Evolutionary conservation across 2,329 filamentous ascomycete species (phyloP).

Genomic region (Cordyceps sp.): DNA sequence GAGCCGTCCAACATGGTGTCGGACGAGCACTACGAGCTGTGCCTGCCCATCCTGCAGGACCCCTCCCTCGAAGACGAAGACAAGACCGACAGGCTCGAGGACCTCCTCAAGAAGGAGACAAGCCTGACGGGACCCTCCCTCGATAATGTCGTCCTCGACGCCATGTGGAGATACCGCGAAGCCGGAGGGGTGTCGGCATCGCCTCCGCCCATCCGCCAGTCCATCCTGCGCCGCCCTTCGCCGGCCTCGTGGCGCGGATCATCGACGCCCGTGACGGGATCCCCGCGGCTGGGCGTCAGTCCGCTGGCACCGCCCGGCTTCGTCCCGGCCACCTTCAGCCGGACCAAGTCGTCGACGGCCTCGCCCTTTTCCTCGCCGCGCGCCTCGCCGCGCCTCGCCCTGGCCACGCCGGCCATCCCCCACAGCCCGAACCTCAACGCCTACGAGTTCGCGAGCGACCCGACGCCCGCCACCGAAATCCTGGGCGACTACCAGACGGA

Average conservation of each 20-base stretch:
- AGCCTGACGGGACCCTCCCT: slow-evolving; percentile 57
- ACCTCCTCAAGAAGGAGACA: slow-evolving; percentile 66
- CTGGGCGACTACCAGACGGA: slow-evolving; percentile 86
- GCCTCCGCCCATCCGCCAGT: slow-evolving; percentile 74
- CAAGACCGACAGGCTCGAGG: slow-evolving; percentile 82
- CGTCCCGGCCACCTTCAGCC: slow-evolving; percentile 55
- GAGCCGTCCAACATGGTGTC: slow-evolving; percentile 60
- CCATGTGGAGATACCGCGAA: slow-evolving; percentile 72
- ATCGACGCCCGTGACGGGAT: slow-evolving; percentile 66
- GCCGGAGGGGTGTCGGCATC: slow-evolving; percentile 48
- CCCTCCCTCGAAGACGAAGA: slow-evolving; percentile 77
- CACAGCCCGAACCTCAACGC: slow-evolving; percentile 89
- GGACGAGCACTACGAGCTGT: slow-evolving; percentile 83
- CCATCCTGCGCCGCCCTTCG: slow-evolving; percentile 76
- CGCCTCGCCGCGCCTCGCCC: slow-evolving; percentile 77
- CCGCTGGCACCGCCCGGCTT: slow-evolving; percentile 77
- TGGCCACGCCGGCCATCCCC: slow-evolving; percentile 79
- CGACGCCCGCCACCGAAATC: slow-evolving; percentile 64
- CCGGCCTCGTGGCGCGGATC: slow-evolving; percentile 86
- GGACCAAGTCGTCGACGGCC: slow-evolving; percentile 61
- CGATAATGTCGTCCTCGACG: slow-evolving; percentile 81
- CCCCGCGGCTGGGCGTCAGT: slow-evolving; percentile 65
- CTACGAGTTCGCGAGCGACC: slow-evolving; percentile 81
- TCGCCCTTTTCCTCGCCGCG: slow-evolving; percentile 91
- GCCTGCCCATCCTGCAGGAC: slow-evolving; percentile 76